Evolutionary conservation across 73 alveolate species (phyloP).

Genomic region (Durusdinium trenchii): DNA sequence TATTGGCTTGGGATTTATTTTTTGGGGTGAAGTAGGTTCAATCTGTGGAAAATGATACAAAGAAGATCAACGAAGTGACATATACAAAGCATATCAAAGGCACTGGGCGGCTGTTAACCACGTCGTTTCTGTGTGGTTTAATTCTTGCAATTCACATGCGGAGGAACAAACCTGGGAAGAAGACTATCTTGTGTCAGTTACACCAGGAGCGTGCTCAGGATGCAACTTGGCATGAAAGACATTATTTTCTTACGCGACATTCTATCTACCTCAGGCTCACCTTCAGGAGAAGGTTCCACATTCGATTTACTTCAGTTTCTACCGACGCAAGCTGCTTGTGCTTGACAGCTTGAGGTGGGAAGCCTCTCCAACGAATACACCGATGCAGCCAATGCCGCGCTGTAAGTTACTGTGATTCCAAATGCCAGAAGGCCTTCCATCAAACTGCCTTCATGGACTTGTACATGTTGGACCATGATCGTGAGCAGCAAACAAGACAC

Average conservation of each 20-base stretch:
- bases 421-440: slow-evolving; percentile 29
- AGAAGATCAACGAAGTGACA: no score
- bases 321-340: neutral
- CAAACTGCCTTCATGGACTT: neutral
- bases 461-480: neutral
- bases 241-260: neutral
- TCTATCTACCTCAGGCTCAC: neutral
- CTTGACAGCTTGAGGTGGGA: neutral
- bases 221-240: neutral
- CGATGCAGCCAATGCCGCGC: slow-evolving; percentile 80
- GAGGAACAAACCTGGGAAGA: slow-evolving; percentile 39
- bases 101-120: no score
- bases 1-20: no score
- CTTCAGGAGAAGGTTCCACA: neutral
- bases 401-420: slow-evolving; percentile 45
- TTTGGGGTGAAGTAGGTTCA: no score
- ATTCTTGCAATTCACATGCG: neutral
- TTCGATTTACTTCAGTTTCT: neutral
- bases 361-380: neutral
- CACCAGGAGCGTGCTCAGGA: slow-evolving; percentile 44
- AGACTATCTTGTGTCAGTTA: slow-evolving; percentile 24
- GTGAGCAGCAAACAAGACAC: no score
- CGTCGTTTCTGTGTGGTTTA: no score
- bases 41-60: no score
- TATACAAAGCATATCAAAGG: no score